A percentile compares a stretch with the other conserved stretches of the same genome.
phyloP scores from a whole-genome alignment of 208 protist species.

The Strigomonas galati region DNA sequence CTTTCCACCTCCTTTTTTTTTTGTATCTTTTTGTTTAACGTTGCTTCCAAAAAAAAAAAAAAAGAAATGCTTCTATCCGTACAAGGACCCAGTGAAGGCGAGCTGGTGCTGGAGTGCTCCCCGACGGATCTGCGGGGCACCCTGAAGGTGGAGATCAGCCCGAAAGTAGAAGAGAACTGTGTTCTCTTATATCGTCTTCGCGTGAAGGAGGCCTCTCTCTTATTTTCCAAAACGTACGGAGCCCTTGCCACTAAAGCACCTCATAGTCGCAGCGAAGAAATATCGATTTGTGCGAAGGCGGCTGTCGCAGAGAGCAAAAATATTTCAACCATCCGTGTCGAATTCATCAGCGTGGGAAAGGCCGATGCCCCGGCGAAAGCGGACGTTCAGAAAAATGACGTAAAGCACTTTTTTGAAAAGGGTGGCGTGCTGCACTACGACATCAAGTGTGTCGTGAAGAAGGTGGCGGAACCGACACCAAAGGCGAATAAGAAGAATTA shows the following conservation, averaged over 20 bases:
- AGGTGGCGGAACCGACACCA: too few relatives aligned
- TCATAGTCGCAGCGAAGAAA: slow-evolving; percentile 22
- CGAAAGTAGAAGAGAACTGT: slow-evolving; percentile 1
- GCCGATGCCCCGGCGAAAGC: slow-evolving; percentile 18
- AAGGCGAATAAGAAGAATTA: too few relatives aligned
- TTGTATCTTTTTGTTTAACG: neutral
- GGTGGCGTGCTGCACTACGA: slow-evolving; percentile 10
- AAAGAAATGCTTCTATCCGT: slow-evolving; percentile 13
- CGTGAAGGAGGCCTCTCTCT: slow-evolving; percentile 45
- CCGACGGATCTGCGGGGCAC: slow-evolving; percentile 25
- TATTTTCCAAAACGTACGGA: slow-evolving; percentile 66
- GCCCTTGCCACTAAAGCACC: slow-evolving; percentile 23
- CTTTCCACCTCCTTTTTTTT: neutral
- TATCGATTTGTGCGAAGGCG: slow-evolving; percentile 30
- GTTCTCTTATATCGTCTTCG: slow-evolving; percentile 52
- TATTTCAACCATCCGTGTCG: slow-evolving; percentile 46
- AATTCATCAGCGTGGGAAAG: slow-evolving; percentile 35
- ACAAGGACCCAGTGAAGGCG: slow-evolving; percentile 3
- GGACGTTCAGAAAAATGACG: slow-evolving; percentile 30
- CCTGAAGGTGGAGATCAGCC: slow-evolving; percentile 24
- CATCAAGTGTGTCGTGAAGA: slow-evolving; percentile 1
- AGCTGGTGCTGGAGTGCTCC: slow-evolving; percentile 9
- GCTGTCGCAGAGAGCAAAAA: slow-evolving; percentile 27
- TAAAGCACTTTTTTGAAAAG: slow-evolving; percentile 23
- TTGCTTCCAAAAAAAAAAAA: slow-evolving; percentile 1